Evolutionary conservation across 805 yeast species (phyloP).

Genomic region (Helenozyma baotianmanensis): DNA sequence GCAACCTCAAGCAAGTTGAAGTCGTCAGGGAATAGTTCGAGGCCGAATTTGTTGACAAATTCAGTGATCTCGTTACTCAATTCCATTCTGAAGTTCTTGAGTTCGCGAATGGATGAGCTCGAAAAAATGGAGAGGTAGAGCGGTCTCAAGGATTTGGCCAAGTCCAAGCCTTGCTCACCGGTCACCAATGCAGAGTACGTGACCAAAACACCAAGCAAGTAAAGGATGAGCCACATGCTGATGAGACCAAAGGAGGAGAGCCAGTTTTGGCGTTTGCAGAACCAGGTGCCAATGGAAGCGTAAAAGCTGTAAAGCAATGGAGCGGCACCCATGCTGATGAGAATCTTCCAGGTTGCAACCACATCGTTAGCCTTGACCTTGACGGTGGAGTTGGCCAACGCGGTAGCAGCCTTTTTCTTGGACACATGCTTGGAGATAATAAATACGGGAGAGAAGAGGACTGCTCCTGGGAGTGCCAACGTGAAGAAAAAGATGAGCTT

Average conservation of each 20-base stretch:
- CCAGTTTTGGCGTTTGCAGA: constrained; percentile 12
- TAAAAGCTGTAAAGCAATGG: constrained; percentile 82
- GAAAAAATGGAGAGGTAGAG: constrained; percentile 61
- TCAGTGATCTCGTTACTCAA: constrained; percentile 74
- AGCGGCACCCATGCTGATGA: constrained; percentile 83
- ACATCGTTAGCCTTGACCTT: constrained; percentile 92
- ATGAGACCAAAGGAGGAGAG: constrained; percentile 20
- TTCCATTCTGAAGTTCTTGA: constrained; percentile 57
- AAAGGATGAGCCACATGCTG: constrained; percentile 42
- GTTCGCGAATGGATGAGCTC: constrained; percentile 50
- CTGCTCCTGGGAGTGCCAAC: constrained; percentile 81
- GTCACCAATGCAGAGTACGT: constrained; percentile 88
- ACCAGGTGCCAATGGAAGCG: constrained; percentile 56
- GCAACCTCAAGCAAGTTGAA: constrained; percentile 55
- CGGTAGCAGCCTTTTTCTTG: constrained; percentile 64
- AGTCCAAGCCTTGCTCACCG: constrained; percentile 92
- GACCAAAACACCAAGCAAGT: constrained; percentile 62
- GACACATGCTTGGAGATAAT: constrained; percentile 73
- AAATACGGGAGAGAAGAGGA: constrained; percentile 86
- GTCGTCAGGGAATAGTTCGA: constrained; percentile 75
- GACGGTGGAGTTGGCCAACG: constrained; percentile 82
- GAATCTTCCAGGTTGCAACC: constrained; percentile 94
- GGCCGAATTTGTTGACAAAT: constrained; percentile 75
- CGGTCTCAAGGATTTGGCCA: constrained; percentile 78
- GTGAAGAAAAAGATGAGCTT: constrained; percentile 53